phyloP scores from a whole-genome alignment of 768 basidiomycete genomes.

The Terana coerulea region DNA sequence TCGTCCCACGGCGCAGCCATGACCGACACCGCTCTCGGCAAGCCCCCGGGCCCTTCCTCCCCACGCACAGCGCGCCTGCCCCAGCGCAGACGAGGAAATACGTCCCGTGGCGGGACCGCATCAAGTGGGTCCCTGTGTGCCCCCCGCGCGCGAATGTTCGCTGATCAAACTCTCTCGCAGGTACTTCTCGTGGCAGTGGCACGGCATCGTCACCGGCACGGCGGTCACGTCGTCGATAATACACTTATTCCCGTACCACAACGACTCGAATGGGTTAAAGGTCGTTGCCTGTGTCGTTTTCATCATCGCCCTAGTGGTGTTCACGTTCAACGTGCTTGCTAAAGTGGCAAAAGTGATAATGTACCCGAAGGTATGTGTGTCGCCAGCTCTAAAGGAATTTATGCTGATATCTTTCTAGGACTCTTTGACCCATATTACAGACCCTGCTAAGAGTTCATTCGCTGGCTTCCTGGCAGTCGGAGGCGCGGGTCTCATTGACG shows the following conservation, averaged over 20 bases:
- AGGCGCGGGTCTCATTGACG: slow-evolving; percentile 38
- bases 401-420: slow-evolving; percentile 10
- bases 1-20: not conserved
- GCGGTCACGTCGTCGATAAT: slow-evolving; percentile 37
- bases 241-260: slow-evolving; percentile 41
- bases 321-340: slow-evolving; percentile 25
- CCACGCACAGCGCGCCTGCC: not conserved
- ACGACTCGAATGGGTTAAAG: slow-evolving; percentile 29
- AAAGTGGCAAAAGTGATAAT: slow-evolving; percentile 30
- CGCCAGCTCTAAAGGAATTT: not conserved
- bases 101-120: slow-evolving; percentile 10
- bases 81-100: not conserved
- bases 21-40: not conserved
- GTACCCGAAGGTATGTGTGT: slow-evolving; percentile 25
- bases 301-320: slow-evolving; percentile 36
- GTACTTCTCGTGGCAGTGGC: slow-evolving; percentile 46
- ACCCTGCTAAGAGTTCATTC: slow-evolving; percentile 44
- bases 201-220: slow-evolving; percentile 46
- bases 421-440: slow-evolving; percentile 26
- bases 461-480: slow-evolving; percentile 43
- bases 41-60: not conserved
- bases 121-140: slow-evolving; percentile 6
- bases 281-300: slow-evolving; percentile 35
- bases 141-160: not conserved
- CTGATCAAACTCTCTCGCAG: slow-evolving; percentile 22